Conservation (phyloP, 2,329 filamentous ascomycete genomes). For the Colletotrichum simmondsii region DNA sequence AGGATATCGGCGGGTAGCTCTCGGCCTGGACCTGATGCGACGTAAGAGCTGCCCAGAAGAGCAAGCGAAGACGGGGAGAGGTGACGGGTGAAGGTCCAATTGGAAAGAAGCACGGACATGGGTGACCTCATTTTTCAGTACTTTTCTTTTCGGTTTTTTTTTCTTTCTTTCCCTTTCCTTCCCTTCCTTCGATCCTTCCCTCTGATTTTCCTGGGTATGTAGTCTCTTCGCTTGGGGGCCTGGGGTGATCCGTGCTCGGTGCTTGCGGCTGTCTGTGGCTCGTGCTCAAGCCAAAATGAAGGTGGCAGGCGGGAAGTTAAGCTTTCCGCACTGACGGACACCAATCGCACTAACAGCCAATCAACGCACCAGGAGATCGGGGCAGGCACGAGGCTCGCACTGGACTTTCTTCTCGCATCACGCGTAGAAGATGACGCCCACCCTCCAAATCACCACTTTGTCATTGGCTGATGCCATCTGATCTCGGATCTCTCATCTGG, state of each 20-base stretch:
- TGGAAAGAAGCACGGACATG: slow-evolving; percentile 9
- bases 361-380: not conserved
- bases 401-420: slow-evolving; percentile 1
- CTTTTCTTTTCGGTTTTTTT: too few relatives aligned
- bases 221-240: too few relatives aligned
- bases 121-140: slow-evolving; percentile 28
- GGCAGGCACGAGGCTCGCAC: not conserved
- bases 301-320: slow-evolving; percentile 24
- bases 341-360: slow-evolving; percentile 17
- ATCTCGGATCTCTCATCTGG: slow-evolving; percentile 31
- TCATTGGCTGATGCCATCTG: slow-evolving; percentile 23
- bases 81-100: not conserved
- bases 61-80: not conserved
- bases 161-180: not conserved
- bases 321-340: slow-evolving; percentile 6
- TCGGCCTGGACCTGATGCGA: not conserved
- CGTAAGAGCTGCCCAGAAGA: not conserved
- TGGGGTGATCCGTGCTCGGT: not conserved
- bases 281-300: not conserved
- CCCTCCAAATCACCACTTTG: not conserved
- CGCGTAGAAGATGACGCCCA: slow-evolving; percentile 23
- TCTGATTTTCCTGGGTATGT: not conserved
- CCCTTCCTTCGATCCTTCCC: slow-evolving; percentile 3
- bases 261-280: slow-evolving; percentile 4
- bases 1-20: not conserved